Evolutionary conservation across 2,329 filamentous ascomycete species (phyloP).

Genomic region (Cercospora sp.): DNA sequence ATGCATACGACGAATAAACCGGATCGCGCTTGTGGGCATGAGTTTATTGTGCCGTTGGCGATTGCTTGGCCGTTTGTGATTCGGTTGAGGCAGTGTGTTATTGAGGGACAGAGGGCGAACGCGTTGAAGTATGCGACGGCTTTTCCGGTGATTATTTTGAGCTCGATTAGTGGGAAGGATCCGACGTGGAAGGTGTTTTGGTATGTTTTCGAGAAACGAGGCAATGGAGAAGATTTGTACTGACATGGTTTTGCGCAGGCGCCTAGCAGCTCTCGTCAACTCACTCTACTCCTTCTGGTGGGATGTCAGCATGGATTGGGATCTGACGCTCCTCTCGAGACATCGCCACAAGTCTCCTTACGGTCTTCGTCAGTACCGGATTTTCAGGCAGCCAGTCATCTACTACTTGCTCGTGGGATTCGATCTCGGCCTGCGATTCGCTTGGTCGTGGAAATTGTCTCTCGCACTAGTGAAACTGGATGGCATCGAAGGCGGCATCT

Average conservation of each 20-base stretch:
- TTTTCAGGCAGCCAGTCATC: slow-evolving; percentile 68
- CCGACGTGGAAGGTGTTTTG: slow-evolving; percentile 24
- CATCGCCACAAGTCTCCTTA: slow-evolving; percentile 66
- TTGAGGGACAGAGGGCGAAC: slow-evolving; percentile 83
- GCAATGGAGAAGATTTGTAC: neutral
- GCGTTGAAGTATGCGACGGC: slow-evolving; percentile 92
- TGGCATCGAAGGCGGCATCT: slow-evolving; percentile 85
- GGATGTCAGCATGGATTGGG: slow-evolving; percentile 97
- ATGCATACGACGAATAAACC: slow-evolving; percentile 76
- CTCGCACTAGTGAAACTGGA: slow-evolving; percentile 79
- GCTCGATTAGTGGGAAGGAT: slow-evolving; percentile 26
- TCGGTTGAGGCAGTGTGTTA: slow-evolving; percentile 86
- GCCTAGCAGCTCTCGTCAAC: slow-evolving; percentile 60
- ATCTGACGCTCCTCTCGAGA: slow-evolving; percentile 75
- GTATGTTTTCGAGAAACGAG: slow-evolving; percentile 9
- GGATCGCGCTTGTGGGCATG: slow-evolving; percentile 77
- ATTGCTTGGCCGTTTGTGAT: slow-evolving; percentile 81
- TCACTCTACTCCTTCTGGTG: slow-evolving; percentile 97
- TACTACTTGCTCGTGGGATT: slow-evolving; percentile 81
- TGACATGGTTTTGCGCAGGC: slow-evolving; percentile 21
- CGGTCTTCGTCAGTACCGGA: slow-evolving; percentile 72
- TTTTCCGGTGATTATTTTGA: slow-evolving; percentile 83
- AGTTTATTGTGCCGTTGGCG: slow-evolving; percentile 77
- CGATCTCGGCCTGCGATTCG: slow-evolving; percentile 80
- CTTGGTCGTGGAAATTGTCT: slow-evolving; percentile 86